Base-by-base conservation (phyloP, 345 rosid species). In the Crucihimalaya himalaica region DNA sequence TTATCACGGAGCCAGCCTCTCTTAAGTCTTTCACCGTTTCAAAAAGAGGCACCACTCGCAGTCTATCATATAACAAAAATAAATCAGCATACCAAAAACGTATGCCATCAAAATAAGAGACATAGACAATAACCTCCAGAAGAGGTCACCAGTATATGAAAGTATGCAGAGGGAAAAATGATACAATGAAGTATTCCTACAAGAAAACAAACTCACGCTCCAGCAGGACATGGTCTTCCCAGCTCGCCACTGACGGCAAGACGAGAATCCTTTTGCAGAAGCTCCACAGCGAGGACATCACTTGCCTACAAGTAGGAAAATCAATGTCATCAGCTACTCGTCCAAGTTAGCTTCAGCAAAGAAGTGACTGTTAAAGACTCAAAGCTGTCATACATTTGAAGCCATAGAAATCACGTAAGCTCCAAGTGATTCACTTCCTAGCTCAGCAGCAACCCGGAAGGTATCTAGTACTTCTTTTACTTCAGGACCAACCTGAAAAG, bases 331-430 rank as follows among this genome's bases (percentile, higher is more conserved):
- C 60, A 59, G 47, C 31, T 47, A 34, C 27, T 46, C 42, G 34
- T 34, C 23, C 66, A 58, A 32, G 8, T 32, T 70, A 32, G 66
- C 46, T 23, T 57, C 47, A 70, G 74, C 16, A 19, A 57, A 57
- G 23, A 70, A 25, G 25, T 57, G 23, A 43, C 16, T 45, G 20
- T 34, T 5, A 59, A 60, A 35, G 13, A 47, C 50, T 60, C 28
- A 47, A 71, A 60, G 28, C 60, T 60, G 8, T 13, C 79, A 68
- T 88, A 93, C 98, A 84, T 94, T 86, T 75, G 97, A 95, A 74
- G 99, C 97, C 99, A 95, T 92, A 21, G 99, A 95, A 75, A 95
- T 95, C 72, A 95, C 93, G 75, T 95, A 95, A 70, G 99, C 99
- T 71, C 99, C 99, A 71, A 95, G 96, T 32, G 93, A 88, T 73